These are phyloP conservation scores for Dichotomocladium elegans DNA, from an alignment of 371 early-diverging fungal species.

Conservation along the genomic window DNA sequence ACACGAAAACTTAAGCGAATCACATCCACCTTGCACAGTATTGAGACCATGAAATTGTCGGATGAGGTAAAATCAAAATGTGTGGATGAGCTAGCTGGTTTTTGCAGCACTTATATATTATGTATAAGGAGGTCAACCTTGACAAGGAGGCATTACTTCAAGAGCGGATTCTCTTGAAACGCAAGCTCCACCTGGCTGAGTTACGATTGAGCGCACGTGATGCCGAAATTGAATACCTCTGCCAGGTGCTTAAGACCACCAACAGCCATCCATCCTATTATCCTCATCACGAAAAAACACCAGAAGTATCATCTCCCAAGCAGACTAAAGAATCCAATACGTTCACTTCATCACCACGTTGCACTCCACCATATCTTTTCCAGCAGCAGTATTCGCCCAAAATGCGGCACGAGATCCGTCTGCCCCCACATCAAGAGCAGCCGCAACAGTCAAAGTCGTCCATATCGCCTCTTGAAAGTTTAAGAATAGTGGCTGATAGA, in stretches of 20 bases:
- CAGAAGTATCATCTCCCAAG: conserved; percentile 9
- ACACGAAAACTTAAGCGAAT: conserved; percentile 21
- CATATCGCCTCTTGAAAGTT: conserved; percentile 24
- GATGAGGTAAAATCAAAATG: conserved; percentile 11
- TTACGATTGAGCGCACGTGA: conserved; percentile 39
- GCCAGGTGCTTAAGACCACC: conserved; percentile 21
- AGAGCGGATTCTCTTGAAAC: conserved; percentile 22
- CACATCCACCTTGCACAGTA: conserved; percentile 18
- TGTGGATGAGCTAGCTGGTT: neutral
- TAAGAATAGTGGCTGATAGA: conserved; percentile 31
- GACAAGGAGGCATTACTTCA: conserved; percentile 23
- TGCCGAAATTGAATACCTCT: conserved; percentile 38
- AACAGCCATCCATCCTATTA: conserved; percentile 5
- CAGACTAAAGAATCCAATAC: conserved; percentile 4
- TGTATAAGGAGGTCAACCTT: conserved; percentile 17
- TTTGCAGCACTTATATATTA: neutral
- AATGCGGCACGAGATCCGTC: conserved; percentile 14
- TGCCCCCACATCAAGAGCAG: too few relatives aligned
- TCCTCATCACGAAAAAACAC: conserved; percentile 11
- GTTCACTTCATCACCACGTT: conserved; percentile 8
- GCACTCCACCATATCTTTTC: conserved; percentile 39
- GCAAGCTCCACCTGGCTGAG: conserved; percentile 39
- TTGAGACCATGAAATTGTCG: conserved; percentile 28
- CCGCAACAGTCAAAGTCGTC: neutral
- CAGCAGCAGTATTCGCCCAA: conserved; percentile 46